A percentile compares a stretch with the other conserved stretches of the same genome.
Evolutionary conservation across 225 moss, liverwort and hornwort species (phyloP).

Genomic region (Physcomitrellopsis africana): DNA sequence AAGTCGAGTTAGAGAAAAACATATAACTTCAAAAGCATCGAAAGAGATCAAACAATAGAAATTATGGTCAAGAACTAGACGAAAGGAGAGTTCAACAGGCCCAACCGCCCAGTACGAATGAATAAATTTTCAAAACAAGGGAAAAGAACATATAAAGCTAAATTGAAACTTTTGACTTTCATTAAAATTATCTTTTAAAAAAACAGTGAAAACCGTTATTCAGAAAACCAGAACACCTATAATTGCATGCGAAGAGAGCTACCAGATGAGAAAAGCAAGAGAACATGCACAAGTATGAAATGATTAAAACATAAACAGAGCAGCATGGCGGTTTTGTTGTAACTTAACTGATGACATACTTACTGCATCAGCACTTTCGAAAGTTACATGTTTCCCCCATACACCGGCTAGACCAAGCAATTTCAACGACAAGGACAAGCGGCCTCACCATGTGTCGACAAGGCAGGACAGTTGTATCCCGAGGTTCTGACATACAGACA

Average conservation of each 20-base stretch:
- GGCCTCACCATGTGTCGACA: slow-evolving; percentile 95
- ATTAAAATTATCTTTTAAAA: too few species aligned
- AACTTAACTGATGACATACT: background rate
- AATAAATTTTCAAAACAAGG: too few species aligned
- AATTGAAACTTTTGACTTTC: too few species aligned
- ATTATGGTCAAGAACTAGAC: too few species aligned
- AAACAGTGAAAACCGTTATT: too few species aligned
- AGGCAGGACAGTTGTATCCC: slow-evolving; percentile 92
- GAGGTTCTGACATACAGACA: slow-evolving; percentile 95
- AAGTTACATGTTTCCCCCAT: background rate
- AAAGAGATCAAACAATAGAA: too few species aligned
- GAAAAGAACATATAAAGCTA: too few species aligned
- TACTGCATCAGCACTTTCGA: background rate
- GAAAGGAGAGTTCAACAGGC: too few species aligned
- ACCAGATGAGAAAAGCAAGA: background rate
- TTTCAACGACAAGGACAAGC: background rate
- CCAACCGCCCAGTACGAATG: too few species aligned
- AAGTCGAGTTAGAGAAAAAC: too few species aligned
- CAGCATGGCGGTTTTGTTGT: background rate
- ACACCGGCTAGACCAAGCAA: background rate
- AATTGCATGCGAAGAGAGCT: background rate
- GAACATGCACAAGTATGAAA: background rate
- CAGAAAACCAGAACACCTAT: background rate
- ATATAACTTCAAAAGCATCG: too few species aligned
- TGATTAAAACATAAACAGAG: background rate